Percentiles rank a stretch among this genome's conserved stretches.
phyloP scores from a whole-genome alignment of 495 filamentous ascomycete species.

The Xylaria castorea region DNA sequence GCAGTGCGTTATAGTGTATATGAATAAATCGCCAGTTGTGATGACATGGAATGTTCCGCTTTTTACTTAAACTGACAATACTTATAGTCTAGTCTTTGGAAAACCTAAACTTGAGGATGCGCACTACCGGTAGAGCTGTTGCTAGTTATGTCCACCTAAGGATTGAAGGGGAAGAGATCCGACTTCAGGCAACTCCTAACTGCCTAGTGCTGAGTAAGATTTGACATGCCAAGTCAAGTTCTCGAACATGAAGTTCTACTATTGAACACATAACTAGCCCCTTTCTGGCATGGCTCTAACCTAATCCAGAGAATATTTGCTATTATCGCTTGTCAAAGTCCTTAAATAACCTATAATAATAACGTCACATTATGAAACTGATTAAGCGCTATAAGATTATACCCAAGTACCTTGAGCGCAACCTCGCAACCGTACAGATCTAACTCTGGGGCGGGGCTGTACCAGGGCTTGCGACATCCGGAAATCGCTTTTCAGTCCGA shows the following conservation, averaged over 20 bases:
- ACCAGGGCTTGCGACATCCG: not conserved
- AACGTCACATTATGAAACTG: too few species aligned
- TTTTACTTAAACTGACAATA: not conserved
- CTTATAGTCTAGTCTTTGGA: not conserved
- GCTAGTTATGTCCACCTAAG: not conserved
- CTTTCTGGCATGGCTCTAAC: too few species aligned
- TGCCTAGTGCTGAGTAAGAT: slow-evolving; percentile 21
- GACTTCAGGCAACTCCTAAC: not conserved
- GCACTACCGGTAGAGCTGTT: not conserved
- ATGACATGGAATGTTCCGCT: slow-evolving; percentile 10
- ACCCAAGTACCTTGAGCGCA: too few species aligned
- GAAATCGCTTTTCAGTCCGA: not conserved
- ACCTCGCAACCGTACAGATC: too few species aligned
- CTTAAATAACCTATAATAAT: too few species aligned
- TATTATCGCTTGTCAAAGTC: too few species aligned
- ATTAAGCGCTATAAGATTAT: too few species aligned
- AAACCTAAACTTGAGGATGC: not conserved
- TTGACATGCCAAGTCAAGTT: not conserved
- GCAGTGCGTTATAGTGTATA: not conserved
- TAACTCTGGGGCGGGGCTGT: too few species aligned
- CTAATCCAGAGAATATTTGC: too few species aligned
- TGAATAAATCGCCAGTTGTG: not conserved
- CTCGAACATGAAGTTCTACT: too few species aligned
- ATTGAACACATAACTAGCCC: too few species aligned
- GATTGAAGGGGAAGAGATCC: not conserved